Evolutionary conservation across 306 rosid species (phyloP).

Genomic region (Quercus rubra): DNA sequence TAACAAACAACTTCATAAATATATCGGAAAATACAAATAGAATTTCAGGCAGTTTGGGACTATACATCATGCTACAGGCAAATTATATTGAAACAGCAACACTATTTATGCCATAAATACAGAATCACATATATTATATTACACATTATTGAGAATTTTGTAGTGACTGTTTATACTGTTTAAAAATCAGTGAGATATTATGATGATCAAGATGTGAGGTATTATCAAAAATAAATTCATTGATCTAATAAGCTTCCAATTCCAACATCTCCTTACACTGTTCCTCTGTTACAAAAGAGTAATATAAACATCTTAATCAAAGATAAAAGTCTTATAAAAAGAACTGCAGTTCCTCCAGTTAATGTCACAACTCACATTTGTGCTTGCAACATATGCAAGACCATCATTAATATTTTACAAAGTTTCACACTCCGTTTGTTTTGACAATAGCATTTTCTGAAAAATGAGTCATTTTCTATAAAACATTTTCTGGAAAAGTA

Average conservation of each 20-base stretch:
- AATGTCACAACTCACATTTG: neutral
- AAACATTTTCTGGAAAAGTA: too few species aligned
- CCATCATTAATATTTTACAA: neutral
- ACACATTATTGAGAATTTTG: neutral
- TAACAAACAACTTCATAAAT: slow-evolving; percentile 7
- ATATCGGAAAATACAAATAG: neutral
- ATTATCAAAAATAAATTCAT: neutral
- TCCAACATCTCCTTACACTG: slow-evolving; percentile 1
- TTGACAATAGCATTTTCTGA: too few species aligned
- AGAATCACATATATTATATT: neutral
- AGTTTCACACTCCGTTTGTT: neutral
- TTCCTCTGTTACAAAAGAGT: neutral
- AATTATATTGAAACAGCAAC: slow-evolving; percentile 2
- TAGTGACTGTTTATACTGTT: neutral
- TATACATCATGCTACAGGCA: neutral
- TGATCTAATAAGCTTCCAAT: neutral
- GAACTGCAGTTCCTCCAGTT: slow-evolving; percentile 9
- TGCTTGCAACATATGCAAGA: neutral
- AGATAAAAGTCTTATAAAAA: neutral
- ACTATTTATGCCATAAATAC: neutral
- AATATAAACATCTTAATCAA: neutral
- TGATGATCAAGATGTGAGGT: slow-evolving; percentile 1
- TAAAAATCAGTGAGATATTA: neutral
- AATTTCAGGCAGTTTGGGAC: slow-evolving; percentile 9
- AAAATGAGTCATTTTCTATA: too few species aligned